Evolutionary conservation across 441 rosid genomes (phyloP), one percentile per base, ranked within the genome.

Genomic region (Populus hybrid): DNA sequence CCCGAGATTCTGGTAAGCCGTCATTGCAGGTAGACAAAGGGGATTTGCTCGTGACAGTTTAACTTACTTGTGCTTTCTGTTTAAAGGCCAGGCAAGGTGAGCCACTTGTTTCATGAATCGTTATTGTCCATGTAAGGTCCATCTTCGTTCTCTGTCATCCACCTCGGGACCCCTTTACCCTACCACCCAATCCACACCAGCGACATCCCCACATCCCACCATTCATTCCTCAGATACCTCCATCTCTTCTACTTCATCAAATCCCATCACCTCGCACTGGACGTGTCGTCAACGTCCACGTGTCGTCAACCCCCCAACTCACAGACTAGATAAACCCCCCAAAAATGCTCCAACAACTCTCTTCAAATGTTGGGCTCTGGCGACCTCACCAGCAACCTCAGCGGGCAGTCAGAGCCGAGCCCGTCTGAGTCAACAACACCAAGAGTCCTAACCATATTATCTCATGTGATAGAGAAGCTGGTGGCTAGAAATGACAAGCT

Each of bases 401-500:
- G 64, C 79, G 73, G 82, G 81, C 76, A 38, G 64, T 77, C 80
- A 9, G 84, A 84, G 78, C 84, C 81, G 59, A 86, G 79, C 82
- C 81, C 63, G 50, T 20, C 82, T 23, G 88, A 87, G 75, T 69
- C 79, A 10, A 70, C 73, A 73, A 84, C 84, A 12, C 97, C 98
- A 18, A 86, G 95, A 70, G 97, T 94, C 28, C 85, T 94, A 20
- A 88, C 91, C 70, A 85, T 92, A 68, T 80, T 92, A 42, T 89
- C 96, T 0, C 81, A 73, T 20, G 90, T 89, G 67, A 67, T 92
- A 59, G 93, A 90, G 86, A 90, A 85, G 84, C 89, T 92, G 10
- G 95, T 90, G 83, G 86, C 89, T 50, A 81, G 97, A 70, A 94
- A 91, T 73, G 92, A 92, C 75, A 77, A 67, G 85, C 86, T 92